Conservation (phyloP, 371 early-diverging fungal genomes). For the Haplosporangium sp. region DNA sequence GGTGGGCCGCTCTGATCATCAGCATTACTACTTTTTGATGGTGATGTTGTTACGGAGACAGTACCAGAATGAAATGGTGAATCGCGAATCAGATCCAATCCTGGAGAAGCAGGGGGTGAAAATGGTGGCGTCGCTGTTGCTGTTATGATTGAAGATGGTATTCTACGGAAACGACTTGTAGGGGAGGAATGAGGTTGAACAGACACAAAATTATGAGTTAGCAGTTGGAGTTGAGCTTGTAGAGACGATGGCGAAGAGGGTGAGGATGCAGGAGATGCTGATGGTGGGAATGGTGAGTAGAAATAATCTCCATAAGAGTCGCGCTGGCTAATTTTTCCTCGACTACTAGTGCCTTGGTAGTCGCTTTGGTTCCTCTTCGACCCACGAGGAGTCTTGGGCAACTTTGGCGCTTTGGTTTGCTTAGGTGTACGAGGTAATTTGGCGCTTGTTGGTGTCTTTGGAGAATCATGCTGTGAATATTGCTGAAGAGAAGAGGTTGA, state of each 20-base stretch:
- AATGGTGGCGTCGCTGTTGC: slow-evolving; percentile 32
- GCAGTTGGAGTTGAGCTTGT: slow-evolving; percentile 41
- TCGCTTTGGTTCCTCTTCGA: slow-evolving; percentile 38
- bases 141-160: slow-evolving; percentile 13
- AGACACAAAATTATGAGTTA: slow-evolving; percentile 55
- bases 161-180: slow-evolving; percentile 34
- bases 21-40: slow-evolving; percentile 16
- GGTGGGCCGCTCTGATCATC: neutral
- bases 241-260: slow-evolving; percentile 38
- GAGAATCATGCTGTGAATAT: slow-evolving; percentile 24
- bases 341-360: slow-evolving; percentile 4
- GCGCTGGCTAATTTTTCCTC: slow-evolving; percentile 24
- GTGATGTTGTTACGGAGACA: slow-evolving; percentile 21
- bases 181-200: slow-evolving; percentile 47
- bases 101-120: slow-evolving; percentile 49
- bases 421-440: slow-evolving; percentile 30
- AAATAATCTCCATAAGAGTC: slow-evolving; percentile 39
- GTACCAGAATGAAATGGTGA: slow-evolving; percentile 14
- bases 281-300: slow-evolving; percentile 43
- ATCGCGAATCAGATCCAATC: slow-evolving; percentile 25
- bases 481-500: slow-evolving; percentile 3
- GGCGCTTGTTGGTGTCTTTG: slow-evolving; percentile 39
- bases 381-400: slow-evolving; percentile 26
- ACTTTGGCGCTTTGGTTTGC: slow-evolving; percentile 16
- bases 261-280: slow-evolving; percentile 36